Evolutionary conservation across 2,329 filamentous ascomycete species (phyloP).

Genomic region (Monascus ruber): DNA sequence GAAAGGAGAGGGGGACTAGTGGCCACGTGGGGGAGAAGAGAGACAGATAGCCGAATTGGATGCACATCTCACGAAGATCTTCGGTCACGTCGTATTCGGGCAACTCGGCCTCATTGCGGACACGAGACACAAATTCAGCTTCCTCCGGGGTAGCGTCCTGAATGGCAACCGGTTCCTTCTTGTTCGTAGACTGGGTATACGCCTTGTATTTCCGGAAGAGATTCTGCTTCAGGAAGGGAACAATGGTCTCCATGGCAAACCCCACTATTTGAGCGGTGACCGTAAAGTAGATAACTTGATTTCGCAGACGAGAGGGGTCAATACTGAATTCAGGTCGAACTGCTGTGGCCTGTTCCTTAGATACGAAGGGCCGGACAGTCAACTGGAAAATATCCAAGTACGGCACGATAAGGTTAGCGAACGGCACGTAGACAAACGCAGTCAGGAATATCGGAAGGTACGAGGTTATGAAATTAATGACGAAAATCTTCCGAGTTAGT

Average conservation of each 20-base stretch:
- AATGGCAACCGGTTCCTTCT: conserved; percentile 26
- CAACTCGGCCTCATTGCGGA: conserved; percentile 74
- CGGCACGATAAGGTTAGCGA: conserved; percentile 73
- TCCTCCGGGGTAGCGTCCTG: conserved; percentile 65
- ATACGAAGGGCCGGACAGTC: conserved; percentile 63
- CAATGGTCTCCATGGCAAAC: conserved; percentile 71
- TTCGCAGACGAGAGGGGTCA: conserved; percentile 70
- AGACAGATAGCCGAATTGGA: conserved; percentile 81
- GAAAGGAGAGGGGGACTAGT: conserved; percentile 73
- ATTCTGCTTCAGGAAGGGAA: conserved; percentile 75
- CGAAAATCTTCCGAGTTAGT: conserved; percentile 84
- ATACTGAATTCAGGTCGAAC: conserved; percentile 57
- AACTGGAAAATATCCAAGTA: conserved; percentile 78
- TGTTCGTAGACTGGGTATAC: conserved; percentile 18
- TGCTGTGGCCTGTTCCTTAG: conserved; percentile 59
- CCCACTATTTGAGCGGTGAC: conserved; percentile 92
- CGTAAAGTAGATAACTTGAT: conserved; percentile 94
- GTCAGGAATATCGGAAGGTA: conserved; percentile 85
- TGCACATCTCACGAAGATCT: conserved; percentile 89
- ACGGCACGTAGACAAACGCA: conserved; percentile 90
- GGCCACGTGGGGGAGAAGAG: conserved; percentile 95
- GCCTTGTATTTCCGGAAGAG: conserved; percentile 59
- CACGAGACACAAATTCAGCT: conserved; percentile 66
- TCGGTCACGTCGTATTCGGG: conserved; percentile 81
- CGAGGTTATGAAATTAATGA: conserved; percentile 96